A percentile compares a stretch with the other conserved stretches of the same genome.
Evolutionary conservation across 306 rosid genomes (phyloP).

Genomic region (Oemleria cerasiformis): DNA sequence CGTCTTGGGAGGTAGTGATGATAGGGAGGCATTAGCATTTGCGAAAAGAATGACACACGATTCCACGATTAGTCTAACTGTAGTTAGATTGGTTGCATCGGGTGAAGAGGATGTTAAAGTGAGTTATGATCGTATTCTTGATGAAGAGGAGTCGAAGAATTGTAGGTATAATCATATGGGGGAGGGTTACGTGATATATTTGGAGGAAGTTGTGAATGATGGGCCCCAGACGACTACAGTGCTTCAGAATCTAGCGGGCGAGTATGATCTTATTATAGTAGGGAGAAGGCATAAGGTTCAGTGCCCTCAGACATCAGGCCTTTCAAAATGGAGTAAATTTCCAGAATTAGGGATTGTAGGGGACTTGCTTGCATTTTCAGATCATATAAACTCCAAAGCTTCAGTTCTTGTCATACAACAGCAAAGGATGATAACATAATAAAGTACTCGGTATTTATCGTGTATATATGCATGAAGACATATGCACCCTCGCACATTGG

Average conservation of each 20-base stretch:
- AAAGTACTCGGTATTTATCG: too few species aligned
- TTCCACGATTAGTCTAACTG: constrained; percentile 12
- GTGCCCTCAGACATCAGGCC: constrained; percentile 41
- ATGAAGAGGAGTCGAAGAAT: constrained; percentile 8
- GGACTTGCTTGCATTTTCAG: constrained; percentile 64
- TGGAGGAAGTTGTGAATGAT: constrained; percentile 20
- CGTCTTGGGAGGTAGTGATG: constrained; percentile 55
- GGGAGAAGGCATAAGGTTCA: constrained; percentile 42
- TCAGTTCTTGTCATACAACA: constrained; percentile 61
- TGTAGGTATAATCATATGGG: neutral
- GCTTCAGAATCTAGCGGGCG: constrained; percentile 21
- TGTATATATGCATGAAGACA: constrained; percentile 60
- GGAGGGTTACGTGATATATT: neutral
- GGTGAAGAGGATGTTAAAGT: neutral
- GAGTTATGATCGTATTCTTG: constrained; percentile 15
- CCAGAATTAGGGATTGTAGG: constrained; percentile 60
- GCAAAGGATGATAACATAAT: constrained; percentile 29
- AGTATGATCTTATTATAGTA: constrained; percentile 49
- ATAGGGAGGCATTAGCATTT: constrained; percentile 48
- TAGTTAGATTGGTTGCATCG: constrained; percentile 16
- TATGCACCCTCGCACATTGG: constrained; percentile 46
- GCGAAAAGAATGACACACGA: constrained; percentile 34
- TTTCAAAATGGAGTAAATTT: constrained; percentile 56
- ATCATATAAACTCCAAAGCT: constrained; percentile 28
- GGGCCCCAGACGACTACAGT: constrained; percentile 17